Evolutionary conservation across 805 yeast genomes (phyloP).

Genomic region (Kodamaea kaohsiungensis): DNA sequence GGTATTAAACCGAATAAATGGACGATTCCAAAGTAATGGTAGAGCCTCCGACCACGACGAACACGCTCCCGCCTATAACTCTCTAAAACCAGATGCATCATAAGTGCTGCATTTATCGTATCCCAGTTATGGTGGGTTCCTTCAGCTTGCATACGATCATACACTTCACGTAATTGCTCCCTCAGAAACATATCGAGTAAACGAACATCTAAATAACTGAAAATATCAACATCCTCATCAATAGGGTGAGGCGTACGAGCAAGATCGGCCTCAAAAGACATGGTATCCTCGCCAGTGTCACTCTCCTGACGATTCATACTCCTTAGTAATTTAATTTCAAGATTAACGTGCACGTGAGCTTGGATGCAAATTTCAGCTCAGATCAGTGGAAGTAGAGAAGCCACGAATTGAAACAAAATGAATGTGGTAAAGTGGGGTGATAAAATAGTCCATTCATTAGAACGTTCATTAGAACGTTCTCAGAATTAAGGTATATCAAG

Average conservation of each 20-base stretch:
- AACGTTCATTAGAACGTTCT: no score
- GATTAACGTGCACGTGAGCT: not conserved
- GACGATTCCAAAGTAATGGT: constrained; percentile 12
- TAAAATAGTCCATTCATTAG: not conserved
- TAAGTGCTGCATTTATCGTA: constrained; percentile 6
- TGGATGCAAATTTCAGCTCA: not conserved
- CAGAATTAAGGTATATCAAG: no score
- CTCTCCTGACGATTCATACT: not conserved
- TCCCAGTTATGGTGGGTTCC: constrained; percentile 12
- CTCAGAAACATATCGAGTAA: constrained; percentile 21
- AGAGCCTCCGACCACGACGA: constrained; percentile 4
- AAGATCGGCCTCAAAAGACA: not conserved
- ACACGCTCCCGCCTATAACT: constrained; percentile 16
- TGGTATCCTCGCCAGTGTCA: not conserved
- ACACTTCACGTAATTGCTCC: constrained; percentile 12
- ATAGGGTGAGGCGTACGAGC: not conserved
- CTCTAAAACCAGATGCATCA: constrained; percentile 12
- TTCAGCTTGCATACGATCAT: constrained; percentile 13
- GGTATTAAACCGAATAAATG: constrained; percentile 5
- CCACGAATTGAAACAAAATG: no score
- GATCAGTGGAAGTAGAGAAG: not conserved
- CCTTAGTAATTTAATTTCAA: not conserved
- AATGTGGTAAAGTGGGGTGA: not conserved
- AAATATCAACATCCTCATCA: constrained; percentile 20
- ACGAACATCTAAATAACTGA: constrained; percentile 22